A percentile compares a stretch with the other conserved stretches of the same genome.
These are phyloP conservation scores for Ascosphaera pollenicola DNA, from an alignment of 2,329 filamentous ascomycete species.

Conservation along the genomic window DNA sequence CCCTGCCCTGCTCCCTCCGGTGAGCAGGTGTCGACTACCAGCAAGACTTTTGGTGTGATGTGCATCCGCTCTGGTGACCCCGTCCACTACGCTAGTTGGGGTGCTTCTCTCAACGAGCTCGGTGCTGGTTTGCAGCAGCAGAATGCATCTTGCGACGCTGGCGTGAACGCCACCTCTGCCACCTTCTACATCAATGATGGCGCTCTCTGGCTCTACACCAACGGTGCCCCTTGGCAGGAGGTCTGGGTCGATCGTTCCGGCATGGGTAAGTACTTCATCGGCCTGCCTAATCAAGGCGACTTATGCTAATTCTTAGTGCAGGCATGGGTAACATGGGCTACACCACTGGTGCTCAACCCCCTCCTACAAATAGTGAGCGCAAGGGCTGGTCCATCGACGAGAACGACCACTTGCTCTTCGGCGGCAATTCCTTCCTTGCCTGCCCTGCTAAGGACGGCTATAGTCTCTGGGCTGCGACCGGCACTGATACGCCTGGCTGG, in stretches of 20 bases:
- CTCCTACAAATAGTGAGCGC: constrained; percentile 23
- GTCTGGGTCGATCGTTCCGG: constrained; percentile 33
- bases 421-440: constrained; percentile 25
- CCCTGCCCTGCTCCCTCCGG: neutral
- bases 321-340: constrained; percentile 33
- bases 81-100: constrained; percentile 26
- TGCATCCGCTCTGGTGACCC: constrained; percentile 27
- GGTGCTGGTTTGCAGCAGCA: constrained; percentile 23
- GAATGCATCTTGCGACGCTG: constrained; percentile 25
- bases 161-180: constrained; percentile 18
- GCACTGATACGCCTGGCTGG: constrained; percentile 11
- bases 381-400: constrained; percentile 26
- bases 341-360: constrained; percentile 22
- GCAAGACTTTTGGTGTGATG: constrained; percentile 25
- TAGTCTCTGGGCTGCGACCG: constrained; percentile 13
- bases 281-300: neutral
- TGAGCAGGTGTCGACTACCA: constrained; percentile 1
- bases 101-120: constrained; percentile 24
- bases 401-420: constrained; percentile 25
- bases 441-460: constrained; percentile 29
- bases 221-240: constrained; percentile 23
- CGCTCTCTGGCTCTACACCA: constrained; percentile 28
- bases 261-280: constrained; percentile 26
- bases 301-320: constrained; percentile 7
- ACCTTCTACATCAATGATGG: constrained; percentile 28